phyloP scores from a whole-genome alignment of 2,329 filamentous ascomycete species.

The Lecanosticta acicola region DNA sequence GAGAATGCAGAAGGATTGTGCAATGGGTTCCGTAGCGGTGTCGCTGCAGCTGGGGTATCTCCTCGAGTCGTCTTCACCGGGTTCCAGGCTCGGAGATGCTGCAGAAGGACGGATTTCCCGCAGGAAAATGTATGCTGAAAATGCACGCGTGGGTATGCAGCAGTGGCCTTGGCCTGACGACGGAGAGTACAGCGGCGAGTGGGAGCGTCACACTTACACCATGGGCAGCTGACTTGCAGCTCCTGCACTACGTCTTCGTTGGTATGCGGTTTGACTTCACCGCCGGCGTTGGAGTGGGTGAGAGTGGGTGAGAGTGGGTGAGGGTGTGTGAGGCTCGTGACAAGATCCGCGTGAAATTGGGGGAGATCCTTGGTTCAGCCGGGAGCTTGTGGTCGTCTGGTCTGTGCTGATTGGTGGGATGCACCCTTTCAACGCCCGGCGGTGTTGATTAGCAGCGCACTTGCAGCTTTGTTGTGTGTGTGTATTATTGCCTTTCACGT shows the following conservation, averaged over 20 bases:
- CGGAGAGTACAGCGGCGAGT: not conserved
- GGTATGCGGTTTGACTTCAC: not conserved
- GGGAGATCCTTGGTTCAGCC: not conserved
- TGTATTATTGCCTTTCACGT: not conserved
- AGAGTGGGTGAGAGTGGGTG: no score
- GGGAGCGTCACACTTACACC: not conserved
- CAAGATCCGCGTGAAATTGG: no score
- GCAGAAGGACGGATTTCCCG: not conserved
- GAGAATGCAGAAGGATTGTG: no score
- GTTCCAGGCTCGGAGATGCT: not conserved
- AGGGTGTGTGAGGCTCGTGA: no score
- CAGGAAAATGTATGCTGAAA: not conserved
- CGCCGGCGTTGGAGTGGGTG: not conserved
- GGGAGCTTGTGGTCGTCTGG: not conserved
- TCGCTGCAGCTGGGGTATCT: no score
- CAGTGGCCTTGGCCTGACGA: not conserved
- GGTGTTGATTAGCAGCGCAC: no score
- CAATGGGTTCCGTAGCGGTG: no score
- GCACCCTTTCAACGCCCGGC: no score
- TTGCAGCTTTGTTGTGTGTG: no score
- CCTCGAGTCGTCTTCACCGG: no score
- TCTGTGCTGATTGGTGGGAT: not conserved
- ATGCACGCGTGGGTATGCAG: not conserved
- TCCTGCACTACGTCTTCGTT: not conserved
- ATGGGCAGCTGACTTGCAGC: not conserved